Percentiles rank a stretch among this genome's conserved stretches.
phyloP scores from a whole-genome alignment of 345 rosid species.

The Salix brachista region DNA sequence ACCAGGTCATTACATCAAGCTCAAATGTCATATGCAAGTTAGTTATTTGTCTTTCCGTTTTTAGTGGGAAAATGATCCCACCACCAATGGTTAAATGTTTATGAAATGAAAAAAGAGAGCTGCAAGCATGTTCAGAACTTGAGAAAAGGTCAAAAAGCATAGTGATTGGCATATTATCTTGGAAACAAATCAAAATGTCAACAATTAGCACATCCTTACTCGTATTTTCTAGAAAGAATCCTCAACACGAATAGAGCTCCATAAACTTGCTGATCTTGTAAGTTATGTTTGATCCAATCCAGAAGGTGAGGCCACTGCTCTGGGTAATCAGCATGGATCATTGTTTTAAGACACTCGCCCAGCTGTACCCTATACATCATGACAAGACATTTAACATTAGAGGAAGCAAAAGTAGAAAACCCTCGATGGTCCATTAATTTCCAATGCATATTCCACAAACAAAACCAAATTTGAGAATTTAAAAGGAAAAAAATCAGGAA shows the following conservation, averaged over 20 bases:
- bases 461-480: neutral
- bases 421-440: neutral
- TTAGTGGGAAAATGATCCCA: neutral
- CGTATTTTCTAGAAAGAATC: constrained; percentile 94
- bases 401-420: constrained; percentile 1
- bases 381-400: neutral
- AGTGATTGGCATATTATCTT: neutral
- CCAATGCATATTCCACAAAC: neutral
- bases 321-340: constrained; percentile 92
- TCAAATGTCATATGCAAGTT: neutral
- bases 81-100: neutral
- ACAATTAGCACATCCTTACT: constrained; percentile 46
- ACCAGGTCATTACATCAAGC: neutral
- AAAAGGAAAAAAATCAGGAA: neutral
- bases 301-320: constrained; percentile 98
- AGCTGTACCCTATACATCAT: constrained; percentile 68
- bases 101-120: neutral
- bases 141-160: neutral
- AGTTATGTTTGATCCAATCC: constrained; percentile 87
- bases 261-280: constrained; percentile 87
- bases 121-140: neutral
- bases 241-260: constrained; percentile 89
- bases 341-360: constrained; percentile 96
- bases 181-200: neutral
- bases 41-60: neutral